Evolutionary conservation across 306 rosid species (phyloP).

Genomic region (Castanospermum australe): DNA sequence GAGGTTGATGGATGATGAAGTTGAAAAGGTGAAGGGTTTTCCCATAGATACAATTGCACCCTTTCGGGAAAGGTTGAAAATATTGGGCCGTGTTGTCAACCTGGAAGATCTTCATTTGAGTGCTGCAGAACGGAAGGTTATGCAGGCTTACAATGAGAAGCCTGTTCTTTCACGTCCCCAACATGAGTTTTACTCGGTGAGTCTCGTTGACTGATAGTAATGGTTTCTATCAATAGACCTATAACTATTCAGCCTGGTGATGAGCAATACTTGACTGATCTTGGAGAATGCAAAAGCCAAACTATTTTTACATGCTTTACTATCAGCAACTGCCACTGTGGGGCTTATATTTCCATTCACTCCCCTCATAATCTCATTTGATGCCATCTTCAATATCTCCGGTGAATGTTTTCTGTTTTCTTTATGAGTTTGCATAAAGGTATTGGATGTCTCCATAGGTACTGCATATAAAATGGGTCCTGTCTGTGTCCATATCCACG

Average conservation of each 20-base stretch:
- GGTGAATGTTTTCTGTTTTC: background rate
- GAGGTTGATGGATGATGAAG: slow-evolving; percentile 88
- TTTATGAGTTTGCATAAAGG: background rate
- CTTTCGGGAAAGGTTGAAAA: slow-evolving; percentile 89
- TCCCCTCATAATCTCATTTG: background rate
- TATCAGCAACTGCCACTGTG: background rate
- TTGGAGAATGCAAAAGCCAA: background rate
- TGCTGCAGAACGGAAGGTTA: slow-evolving; percentile 80
- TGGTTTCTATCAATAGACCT: background rate
- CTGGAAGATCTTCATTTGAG: slow-evolving; percentile 84
- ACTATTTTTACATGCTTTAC: background rate
- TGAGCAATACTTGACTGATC: background rate
- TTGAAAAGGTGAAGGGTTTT: slow-evolving; percentile 92
- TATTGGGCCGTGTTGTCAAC: slow-evolving; percentile 87
- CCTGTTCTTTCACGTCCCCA: slow-evolving; percentile 99
- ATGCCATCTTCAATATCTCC: background rate
- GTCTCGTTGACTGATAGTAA: slow-evolving; percentile 21
- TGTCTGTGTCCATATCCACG: background rate
- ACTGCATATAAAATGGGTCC: background rate
- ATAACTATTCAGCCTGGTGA: background rate
- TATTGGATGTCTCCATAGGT: background rate
- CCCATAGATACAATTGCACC: slow-evolving; percentile 68
- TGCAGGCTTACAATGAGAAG: slow-evolving; percentile 98
- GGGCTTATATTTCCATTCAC: background rate
- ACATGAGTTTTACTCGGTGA: slow-evolving; percentile 82